Evolutionary conservation across 768 basidiomycete species (phyloP).

Genomic region (Favolaschia claudopus): DNA sequence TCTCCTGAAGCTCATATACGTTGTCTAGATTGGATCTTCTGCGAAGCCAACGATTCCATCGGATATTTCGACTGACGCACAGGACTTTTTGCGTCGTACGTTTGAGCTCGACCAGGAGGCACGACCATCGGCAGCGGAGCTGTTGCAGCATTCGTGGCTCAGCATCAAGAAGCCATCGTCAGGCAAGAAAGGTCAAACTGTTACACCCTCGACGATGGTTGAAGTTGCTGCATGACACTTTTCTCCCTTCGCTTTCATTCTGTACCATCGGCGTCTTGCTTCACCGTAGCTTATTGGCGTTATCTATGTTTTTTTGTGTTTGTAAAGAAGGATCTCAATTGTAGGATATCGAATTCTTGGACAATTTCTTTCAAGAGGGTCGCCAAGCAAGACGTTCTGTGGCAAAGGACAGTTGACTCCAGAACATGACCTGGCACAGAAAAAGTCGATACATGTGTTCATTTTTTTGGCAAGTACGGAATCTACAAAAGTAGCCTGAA

Average conservation of each 20-base stretch:
- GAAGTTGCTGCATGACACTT: constrained; percentile 17
- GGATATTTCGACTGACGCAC: constrained; percentile 90
- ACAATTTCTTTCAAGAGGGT: too few species aligned
- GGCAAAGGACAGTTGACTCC: too few species aligned
- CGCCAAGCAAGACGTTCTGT: too few species aligned
- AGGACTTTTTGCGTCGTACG: constrained; percentile 84
- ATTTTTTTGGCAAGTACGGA: constrained; percentile 11
- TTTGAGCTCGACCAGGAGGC: constrained; percentile 86
- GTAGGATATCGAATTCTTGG: constrained; percentile 21
- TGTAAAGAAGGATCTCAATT: constrained; percentile 22
- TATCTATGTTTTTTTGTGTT: constrained; percentile 20
- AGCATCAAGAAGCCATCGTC: constrained; percentile 42
- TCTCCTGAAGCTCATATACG: neutral
- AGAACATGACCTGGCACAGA: too few species aligned
- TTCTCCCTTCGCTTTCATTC: neutral
- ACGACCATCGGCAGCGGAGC: constrained; percentile 79
- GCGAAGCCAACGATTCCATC: constrained; percentile 88
- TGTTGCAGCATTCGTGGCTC: constrained; percentile 82
- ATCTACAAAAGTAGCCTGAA: constrained; percentile 76
- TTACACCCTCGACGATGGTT: neutral
- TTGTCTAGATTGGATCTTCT: constrained; percentile 84
- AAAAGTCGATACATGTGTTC: too few species aligned
- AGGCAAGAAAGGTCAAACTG: constrained; percentile 31
- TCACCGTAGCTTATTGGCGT: constrained; percentile 17
- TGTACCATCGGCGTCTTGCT: too few species aligned